Base-by-base conservation (phyloP, 2,329 filamentous ascomycete species). In the Fusarium vanettenii region DNA sequence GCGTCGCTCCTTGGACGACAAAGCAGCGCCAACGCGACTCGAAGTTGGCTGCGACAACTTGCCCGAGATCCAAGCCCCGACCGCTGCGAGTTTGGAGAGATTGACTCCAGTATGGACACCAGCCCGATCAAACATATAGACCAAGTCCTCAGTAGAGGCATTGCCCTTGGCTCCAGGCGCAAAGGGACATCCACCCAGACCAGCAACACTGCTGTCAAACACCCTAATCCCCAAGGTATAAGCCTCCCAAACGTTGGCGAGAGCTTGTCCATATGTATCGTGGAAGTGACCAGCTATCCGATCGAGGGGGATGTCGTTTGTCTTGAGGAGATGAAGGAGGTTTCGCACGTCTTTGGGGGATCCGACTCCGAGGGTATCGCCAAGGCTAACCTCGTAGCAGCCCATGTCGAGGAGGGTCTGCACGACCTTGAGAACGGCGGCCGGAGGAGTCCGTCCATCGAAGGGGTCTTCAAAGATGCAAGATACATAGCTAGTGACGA, bases 351-450 rank as follows among this genome's bases (percentile, higher is more conserved):
- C 56, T 10, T 48, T 60, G 2, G 70, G 67, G 33, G 88, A 90
- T 9, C 91, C 91, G 77, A 92, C 89, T 6, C 91, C 91, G 0
- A 91, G 88, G 0, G 91, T 93, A 70, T 93, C 91, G 1, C 90
- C 91, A 0, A 93, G 86, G n/a, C 88, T 90, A 64, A 93, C 88
- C 81, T 93, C 90, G 71, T 92, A 90, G 62, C 90, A 92, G 13
- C 91, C 91, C 84, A 90, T 89, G 48, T 89, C 87, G 0, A 93
- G 81, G 16, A 93, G 81, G 77, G 64, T 84, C 80, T 76, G 72
- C 0, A 85, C 85, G 25, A 83, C 82, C 5, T 85, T 80, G 56
- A 59, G 56, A 13, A 59, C 56, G 7, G 35, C 56, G 56, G 33
- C 18, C 56, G 56, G 35, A n/a, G 56, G 56, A 39, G 56, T 59